These are phyloP conservation scores for Craterostigma plantagineum DNA, from an alignment of 257 asterid genomes.

Conservation along the genomic window DNA sequence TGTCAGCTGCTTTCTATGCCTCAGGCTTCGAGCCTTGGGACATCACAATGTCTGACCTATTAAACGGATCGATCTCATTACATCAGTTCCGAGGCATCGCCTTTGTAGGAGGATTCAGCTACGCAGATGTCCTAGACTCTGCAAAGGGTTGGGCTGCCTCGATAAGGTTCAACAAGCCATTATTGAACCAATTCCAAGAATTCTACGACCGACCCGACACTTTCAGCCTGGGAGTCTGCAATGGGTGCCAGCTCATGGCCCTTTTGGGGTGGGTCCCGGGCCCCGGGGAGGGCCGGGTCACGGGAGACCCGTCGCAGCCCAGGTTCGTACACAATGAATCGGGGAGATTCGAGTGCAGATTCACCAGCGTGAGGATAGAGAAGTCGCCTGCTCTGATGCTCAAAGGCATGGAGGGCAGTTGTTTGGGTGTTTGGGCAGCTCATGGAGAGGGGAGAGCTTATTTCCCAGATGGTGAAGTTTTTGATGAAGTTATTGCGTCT, in stretches of 20 bases:
- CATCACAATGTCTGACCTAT: conserved; percentile 82
- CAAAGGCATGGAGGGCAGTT: conserved; percentile 84
- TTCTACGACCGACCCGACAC: conserved; percentile 64
- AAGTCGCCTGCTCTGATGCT: conserved; percentile 74
- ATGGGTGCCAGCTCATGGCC: conserved; percentile 97
- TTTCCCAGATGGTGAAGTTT: conserved; percentile 44
- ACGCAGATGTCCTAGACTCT: conserved; percentile 89
- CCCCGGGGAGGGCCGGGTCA: conserved; percentile 61
- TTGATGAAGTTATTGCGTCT: conserved; percentile 24
- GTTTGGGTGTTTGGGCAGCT: conserved; percentile 86
- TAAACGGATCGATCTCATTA: conserved; percentile 36
- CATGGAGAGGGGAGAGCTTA: conserved; percentile 92
- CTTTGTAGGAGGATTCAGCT: conserved; percentile 93
- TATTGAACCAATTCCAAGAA: conserved; percentile 60
- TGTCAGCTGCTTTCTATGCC: conserved; percentile 83
- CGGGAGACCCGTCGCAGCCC: conserved; percentile 74
- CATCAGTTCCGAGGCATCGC: conserved; percentile 48
- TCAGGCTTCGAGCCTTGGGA: conserved; percentile 98
- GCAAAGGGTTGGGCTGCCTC: conserved; percentile 98
- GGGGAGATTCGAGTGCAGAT: conserved; percentile 73
- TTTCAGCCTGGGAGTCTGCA: conserved; percentile 83
- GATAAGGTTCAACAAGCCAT: conserved; percentile 55
- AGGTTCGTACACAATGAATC: conserved; percentile 80
- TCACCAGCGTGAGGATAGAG: conserved; percentile 62
- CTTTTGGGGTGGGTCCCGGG: conserved; percentile 93